A percentile compares a stretch with the other conserved stretches of the same genome.
phyloP scores from a whole-genome alignment of 495 filamentous ascomycete genomes.

The Massariosphaeria phaeospora region DNA sequence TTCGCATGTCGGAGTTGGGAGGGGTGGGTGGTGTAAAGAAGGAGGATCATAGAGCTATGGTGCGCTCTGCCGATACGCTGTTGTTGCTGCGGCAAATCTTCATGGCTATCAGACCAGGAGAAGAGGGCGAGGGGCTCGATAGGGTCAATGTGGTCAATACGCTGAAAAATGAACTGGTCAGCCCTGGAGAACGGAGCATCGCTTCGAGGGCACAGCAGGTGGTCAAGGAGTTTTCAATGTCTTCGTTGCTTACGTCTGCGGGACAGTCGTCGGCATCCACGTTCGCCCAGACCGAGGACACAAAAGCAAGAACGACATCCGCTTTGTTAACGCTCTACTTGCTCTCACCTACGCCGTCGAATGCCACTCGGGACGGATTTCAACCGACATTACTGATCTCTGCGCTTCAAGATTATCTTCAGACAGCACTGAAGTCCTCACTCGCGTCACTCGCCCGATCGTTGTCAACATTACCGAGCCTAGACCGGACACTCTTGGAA shows the following conservation, averaged over 20 bases:
- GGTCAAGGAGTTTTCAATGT: conserved; percentile 77
- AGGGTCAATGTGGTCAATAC: conserved; percentile 63
- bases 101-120: conserved; percentile 53
- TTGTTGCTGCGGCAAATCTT: conserved; percentile 69
- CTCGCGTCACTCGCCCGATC: conserved; percentile 65
- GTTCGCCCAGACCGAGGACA: conserved; percentile 76
- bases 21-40: conserved; percentile 33
- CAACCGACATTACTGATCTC: conserved; percentile 67
- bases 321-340: conserved; percentile 76
- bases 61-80: conserved; percentile 72
- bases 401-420: conserved; percentile 74
- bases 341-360: conserved; percentile 57
- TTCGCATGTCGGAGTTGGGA: conserved; percentile 63
- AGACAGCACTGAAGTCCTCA: conserved; percentile 67
- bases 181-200: conserved; percentile 65
- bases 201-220: conserved; percentile 69
- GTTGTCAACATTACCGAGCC: conserved; percentile 70
- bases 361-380: conserved; percentile 46
- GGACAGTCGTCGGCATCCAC: conserved; percentile 47
- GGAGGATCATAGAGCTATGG: conserved; percentile 71
- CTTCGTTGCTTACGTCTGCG: conserved; percentile 44
- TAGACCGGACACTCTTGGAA: conserved; percentile 78
- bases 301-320: conserved; percentile 64
- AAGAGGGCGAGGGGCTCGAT: conserved; percentile 73
- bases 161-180: conserved; percentile 60